Evolutionary conservation across 2,329 filamentous ascomycete species (phyloP).

Genomic region (Beauveria asiatica): DNA sequence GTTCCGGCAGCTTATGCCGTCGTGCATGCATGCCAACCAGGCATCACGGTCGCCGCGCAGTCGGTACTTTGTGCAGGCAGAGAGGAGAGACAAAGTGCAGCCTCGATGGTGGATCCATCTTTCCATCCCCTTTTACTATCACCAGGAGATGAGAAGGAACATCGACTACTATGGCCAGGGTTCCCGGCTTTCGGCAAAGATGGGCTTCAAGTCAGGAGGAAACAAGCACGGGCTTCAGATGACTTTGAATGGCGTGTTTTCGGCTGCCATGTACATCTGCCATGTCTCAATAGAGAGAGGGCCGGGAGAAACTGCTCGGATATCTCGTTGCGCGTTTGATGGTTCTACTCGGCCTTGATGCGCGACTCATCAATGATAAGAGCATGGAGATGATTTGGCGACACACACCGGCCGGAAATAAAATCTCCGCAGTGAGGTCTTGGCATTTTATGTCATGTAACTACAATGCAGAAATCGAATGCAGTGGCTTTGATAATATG

Average conservation of each 20-base stretch:
- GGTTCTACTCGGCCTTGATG: neutral
- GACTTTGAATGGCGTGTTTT: neutral
- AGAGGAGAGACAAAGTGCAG: too few relatives aligned
- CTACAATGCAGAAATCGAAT: neutral
- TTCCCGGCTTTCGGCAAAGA: neutral
- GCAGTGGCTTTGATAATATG: neutral
- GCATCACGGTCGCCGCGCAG: too few relatives aligned
- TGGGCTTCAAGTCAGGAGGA: neutral
- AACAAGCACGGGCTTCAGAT: neutral
- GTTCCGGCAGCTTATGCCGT: too few relatives aligned
- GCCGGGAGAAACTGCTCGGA: neutral
- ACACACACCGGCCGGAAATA: conserved; percentile 1
- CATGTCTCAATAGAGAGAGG: neutral
- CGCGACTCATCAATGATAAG: neutral
- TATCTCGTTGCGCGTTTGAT: neutral
- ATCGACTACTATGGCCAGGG: neutral
- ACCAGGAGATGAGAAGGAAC: neutral
- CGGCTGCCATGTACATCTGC: neutral
- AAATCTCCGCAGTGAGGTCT: neutral
- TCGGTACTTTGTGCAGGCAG: too few relatives aligned
- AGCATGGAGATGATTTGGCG: neutral
- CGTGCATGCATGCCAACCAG: too few relatives aligned
- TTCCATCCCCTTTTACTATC: neutral
- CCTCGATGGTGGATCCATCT: too few relatives aligned
- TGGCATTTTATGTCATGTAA: neutral